Conservation (phyloP, 176 grass and related monocot genomes). For the Elymus sibiricus region DNA sequence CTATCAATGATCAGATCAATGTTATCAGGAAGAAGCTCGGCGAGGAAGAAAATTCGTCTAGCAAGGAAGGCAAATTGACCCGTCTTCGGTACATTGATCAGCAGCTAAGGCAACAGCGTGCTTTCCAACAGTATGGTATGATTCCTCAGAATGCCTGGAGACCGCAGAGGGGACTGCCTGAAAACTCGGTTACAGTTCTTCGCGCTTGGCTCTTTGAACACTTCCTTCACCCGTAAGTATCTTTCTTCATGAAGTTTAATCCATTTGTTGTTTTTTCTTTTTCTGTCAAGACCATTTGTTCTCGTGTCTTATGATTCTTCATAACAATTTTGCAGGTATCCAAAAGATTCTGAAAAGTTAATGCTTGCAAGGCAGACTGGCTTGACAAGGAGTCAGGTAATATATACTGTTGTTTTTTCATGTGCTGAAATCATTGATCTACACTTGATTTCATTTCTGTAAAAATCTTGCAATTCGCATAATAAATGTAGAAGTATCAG, state of each 20-base stretch:
- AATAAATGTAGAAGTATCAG: neutral
- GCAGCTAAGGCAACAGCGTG: slow-evolving; percentile 79
- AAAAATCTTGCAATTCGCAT: neutral
- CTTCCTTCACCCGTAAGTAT: slow-evolving; percentile 90
- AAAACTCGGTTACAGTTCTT: slow-evolving; percentile 87
- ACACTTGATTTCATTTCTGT: neutral
- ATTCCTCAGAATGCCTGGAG: slow-evolving; percentile 93
- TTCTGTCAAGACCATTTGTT: neutral
- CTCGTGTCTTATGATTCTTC: slow-evolving; percentile 11
- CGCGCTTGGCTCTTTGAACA: slow-evolving; percentile 99
- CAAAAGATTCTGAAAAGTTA: slow-evolving; percentile 97
- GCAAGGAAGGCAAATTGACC: slow-evolving; percentile 51
- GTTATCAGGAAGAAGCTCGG: slow-evolving; percentile 79
- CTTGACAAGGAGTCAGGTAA: slow-evolving; percentile 89
- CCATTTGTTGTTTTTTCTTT: neutral
- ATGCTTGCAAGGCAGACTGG: slow-evolving; percentile 98
- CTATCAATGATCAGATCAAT: slow-evolving; percentile 80
- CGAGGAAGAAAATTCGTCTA: slow-evolving; percentile 64
- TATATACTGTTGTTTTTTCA: slow-evolving; percentile 7
- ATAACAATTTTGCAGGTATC: slow-evolving; percentile 66
- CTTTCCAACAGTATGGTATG: slow-evolving; percentile 96
- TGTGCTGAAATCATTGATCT: neutral
- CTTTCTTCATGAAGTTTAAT: neutral
- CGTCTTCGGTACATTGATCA: slow-evolving; percentile 82
- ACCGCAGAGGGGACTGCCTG: slow-evolving; percentile 89